These are phyloP conservation scores for Leccinellum rugosiceps DNA, from an alignment of 768 basidiomycete genomes.

Conservation along the genomic window DNA sequence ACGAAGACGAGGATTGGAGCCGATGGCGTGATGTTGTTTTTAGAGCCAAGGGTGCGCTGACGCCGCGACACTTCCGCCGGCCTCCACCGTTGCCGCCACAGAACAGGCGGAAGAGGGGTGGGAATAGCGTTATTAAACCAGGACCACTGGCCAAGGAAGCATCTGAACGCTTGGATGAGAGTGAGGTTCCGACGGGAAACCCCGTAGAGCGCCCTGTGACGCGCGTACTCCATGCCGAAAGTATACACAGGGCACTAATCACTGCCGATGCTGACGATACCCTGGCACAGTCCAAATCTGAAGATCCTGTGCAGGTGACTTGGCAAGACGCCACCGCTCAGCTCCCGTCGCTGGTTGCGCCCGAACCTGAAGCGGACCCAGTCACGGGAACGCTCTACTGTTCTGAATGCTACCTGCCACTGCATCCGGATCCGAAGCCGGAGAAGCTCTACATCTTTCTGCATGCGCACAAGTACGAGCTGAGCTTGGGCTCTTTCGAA, in stretches of 20 bases:
- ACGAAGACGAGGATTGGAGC: conserved; percentile 86
- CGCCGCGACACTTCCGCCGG: conserved; percentile 28
- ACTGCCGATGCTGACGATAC: not conserved
- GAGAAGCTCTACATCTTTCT: conserved; percentile 93
- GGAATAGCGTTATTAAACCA: conserved; percentile 22
- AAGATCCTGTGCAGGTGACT: conserved; percentile 31
- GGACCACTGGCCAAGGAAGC: conserved; percentile 8
- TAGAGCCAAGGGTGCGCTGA: conserved; percentile 62
- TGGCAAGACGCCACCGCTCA: conserved; percentile 48
- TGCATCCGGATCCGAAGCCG: conserved; percentile 91
- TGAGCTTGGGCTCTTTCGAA: conserved; percentile 77
- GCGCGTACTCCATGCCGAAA: not conserved
- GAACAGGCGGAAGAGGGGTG: conserved; percentile 59
- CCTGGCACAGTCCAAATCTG: not conserved
- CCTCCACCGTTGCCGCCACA: conserved; percentile 51
- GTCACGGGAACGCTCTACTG: conserved; percentile 65
- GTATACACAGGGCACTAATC: not conserved
- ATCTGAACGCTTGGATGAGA: not conserved
- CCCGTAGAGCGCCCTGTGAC: not conserved
- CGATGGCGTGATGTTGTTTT: conserved; percentile 86
- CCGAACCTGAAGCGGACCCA: conserved; percentile 31
- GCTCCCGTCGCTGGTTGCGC: conserved; percentile 22
- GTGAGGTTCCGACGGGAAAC: not conserved
- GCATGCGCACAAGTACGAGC: conserved; percentile 85
- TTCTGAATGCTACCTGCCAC: conserved; percentile 85